phyloP scores from a whole-genome alignment of 2,329 filamentous ascomycete species.

The Microthyrium microscopicum region DNA sequence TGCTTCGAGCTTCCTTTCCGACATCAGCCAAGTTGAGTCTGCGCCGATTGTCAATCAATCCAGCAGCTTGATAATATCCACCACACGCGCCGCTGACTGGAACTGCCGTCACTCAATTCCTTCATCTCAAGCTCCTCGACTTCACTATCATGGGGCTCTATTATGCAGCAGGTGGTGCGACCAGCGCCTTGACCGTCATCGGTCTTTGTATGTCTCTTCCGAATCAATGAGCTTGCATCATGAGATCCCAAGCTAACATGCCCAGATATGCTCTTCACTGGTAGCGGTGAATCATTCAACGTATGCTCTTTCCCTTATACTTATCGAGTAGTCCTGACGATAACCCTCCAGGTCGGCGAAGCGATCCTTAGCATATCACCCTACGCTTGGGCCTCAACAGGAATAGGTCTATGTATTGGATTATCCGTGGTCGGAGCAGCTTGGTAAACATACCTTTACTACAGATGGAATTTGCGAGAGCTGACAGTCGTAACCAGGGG shows the following conservation, averaged over 20 bases:
- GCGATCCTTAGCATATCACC: conserved; percentile 92
- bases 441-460: conserved; percentile 46
- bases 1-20: not conserved
- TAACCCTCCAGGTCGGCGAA: conserved; percentile 52
- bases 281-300: conserved; percentile 90
- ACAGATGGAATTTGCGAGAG: conserved; percentile 2
- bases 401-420: conserved; percentile 88
- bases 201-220: conserved; percentile 54
- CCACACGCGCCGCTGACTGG: no score
- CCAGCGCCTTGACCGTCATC: conserved; percentile 52
- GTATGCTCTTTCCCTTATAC: conserved; percentile 31
- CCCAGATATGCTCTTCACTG: conserved; percentile 95
- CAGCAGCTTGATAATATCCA: no score
- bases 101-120: no score
- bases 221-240: not conserved
- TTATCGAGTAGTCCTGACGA: conserved; percentile 6
- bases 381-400: conserved; percentile 80
- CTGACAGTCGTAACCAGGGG: conserved; percentile 45
- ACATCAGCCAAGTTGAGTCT: not conserved
- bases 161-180: conserved; percentile 54
- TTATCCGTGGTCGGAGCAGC: conserved; percentile 92
- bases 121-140: no score
- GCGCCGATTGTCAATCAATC: conserved; percentile 1
- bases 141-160: conserved; percentile 47
- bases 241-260: conserved; percentile 14